Evolutionary conservation across 495 filamentous ascomycete genomes (phyloP).

Genomic region (Penicillium salamii): DNA sequence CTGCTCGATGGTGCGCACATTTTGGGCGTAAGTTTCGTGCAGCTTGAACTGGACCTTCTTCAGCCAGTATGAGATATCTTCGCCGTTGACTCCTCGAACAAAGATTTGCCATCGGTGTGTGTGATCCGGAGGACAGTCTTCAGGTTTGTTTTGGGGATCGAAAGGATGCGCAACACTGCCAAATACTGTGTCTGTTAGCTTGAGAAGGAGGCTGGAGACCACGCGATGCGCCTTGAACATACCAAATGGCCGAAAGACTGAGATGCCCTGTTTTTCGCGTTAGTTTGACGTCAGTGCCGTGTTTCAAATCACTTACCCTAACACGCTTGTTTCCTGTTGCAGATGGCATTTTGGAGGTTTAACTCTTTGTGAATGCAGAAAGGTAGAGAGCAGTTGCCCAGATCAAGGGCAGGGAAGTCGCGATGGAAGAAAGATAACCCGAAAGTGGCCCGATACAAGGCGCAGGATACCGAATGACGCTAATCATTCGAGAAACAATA

Average conservation of each 20-base stretch:
- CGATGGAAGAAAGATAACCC: conserved; percentile 2
- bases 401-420: conserved; percentile 6
- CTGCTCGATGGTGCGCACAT: conserved; percentile 71
- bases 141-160: conserved; percentile 64
- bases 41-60: conserved; percentile 97
- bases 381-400: not conserved
- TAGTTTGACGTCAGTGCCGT: conserved; percentile 5
- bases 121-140: conserved; percentile 65
- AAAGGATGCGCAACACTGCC: conserved; percentile 76
- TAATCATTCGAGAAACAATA: not conserved
- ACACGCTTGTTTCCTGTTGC: conserved; percentile 56
- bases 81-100: conserved; percentile 78
- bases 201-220: not conserved
- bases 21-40: conserved; percentile 90
- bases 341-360: conserved; percentile 47
- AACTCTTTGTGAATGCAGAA: not conserved
- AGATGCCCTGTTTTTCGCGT: conserved; percentile 54
- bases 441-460: not conserved
- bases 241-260: conserved; percentile 74
- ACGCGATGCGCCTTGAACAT: conserved; percentile 9
- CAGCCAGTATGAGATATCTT: conserved; percentile 91
- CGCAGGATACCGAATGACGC: conserved; percentile 3
- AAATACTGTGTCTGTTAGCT: conserved; percentile 52
- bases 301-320: conserved; percentile 38
- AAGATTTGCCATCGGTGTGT: conserved; percentile 95